Base-by-base conservation (phyloP, 2,329 filamentous ascomycete species). In the Graphilbum sp. region DNA sequence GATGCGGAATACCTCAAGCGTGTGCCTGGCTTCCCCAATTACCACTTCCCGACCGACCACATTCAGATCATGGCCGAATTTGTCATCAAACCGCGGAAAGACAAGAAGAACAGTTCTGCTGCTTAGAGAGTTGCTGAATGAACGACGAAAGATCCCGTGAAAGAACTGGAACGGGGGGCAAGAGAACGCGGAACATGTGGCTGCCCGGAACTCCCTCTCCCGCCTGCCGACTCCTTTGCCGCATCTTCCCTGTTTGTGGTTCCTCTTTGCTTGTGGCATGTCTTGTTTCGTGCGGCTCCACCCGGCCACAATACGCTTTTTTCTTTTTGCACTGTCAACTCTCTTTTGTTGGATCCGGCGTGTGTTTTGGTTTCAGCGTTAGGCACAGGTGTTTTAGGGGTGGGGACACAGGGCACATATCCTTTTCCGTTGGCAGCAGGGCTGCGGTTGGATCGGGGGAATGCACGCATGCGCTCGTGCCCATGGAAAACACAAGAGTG, bases 41-140 rank as follows among this genome's bases (percentile, higher is more conserved):
- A 85, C 61, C 86, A 94, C 61, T 94, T 92, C 66, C 87, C 87
- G 1, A 84, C 83, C 49, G 87, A 95, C 53, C 87, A 95, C 57
- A 73, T 95, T 49, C 83, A 87, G 53, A 75, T 94, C 52, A 78
- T 87, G 67, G 79, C 82, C 38, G 82, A 94, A 55, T 92, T 94
- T 58, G 75, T 81, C 48, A 79, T 94, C 64, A 93, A 93, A 64
- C 71, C 76, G 29, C 75, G 82, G 50, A 92, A 90, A 62, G 83
- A 88, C 38, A 79, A 79, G 62, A 84, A 84, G 58, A 44, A 49
- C 31, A 36, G 42, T 18, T n/a, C 15, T 25, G 23, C 36, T 3
- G 20, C 25, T 5, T 38, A 17, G 34, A 2, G 5, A 24, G 21
- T 11, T 5, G 15, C 6, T 24, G 6, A 24, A 24, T 11, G 21